Evolutionary conservation across 148 eudicot species (phyloP).

Genomic region (Hydrangea macrophylla): DNA sequence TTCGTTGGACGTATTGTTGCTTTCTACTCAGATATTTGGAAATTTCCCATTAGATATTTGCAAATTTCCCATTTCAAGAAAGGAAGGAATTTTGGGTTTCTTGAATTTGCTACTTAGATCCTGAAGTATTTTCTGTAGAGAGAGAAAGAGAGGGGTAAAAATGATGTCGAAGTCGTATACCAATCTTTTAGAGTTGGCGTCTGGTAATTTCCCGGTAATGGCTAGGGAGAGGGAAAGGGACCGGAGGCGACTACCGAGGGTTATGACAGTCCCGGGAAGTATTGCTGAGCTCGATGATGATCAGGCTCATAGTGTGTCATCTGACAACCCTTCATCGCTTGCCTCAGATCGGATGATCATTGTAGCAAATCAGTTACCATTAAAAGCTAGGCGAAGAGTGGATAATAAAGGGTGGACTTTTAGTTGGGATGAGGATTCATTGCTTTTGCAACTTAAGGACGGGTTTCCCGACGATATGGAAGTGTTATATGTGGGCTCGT

Average conservation of each 20-base stretch:
- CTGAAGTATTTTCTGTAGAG: constrained; percentile 2
- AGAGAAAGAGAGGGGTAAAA: constrained; percentile 9
- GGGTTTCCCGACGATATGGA: constrained; percentile 43
- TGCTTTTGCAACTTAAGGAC: constrained; percentile 30
- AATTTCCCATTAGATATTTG: constrained; percentile 12
- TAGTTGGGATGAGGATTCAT: constrained; percentile 39
- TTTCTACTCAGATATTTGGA: constrained; percentile 14
- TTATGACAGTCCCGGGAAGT: constrained; percentile 44
- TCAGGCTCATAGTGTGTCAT: constrained; percentile 28
- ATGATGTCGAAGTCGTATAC: constrained; percentile 46
- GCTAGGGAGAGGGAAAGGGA: constrained; percentile 34
- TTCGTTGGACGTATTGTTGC: too few relatives aligned
- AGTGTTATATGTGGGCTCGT: constrained; percentile 34
- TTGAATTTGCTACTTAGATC: constrained; percentile 9
- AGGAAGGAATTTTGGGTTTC: background rate
- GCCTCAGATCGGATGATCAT: constrained; percentile 35
- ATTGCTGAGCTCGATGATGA: constrained; percentile 39
- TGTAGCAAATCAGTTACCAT: constrained; percentile 41
- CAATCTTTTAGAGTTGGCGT: constrained; percentile 37
- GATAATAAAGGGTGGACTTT: constrained; percentile 42
- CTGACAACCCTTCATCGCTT: constrained; percentile 35
- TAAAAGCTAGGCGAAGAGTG: constrained; percentile 29
- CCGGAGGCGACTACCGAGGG: constrained; percentile 29
- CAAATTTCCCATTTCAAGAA: constrained; percentile 1
- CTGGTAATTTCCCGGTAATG: constrained; percentile 38